A percentile compares a stretch with the other conserved stretches of the same genome.
These are phyloP conservation scores for Diaporthe sp. DNA, from an alignment of 2,329 filamentous ascomycete genomes.

Conservation along the genomic window DNA sequence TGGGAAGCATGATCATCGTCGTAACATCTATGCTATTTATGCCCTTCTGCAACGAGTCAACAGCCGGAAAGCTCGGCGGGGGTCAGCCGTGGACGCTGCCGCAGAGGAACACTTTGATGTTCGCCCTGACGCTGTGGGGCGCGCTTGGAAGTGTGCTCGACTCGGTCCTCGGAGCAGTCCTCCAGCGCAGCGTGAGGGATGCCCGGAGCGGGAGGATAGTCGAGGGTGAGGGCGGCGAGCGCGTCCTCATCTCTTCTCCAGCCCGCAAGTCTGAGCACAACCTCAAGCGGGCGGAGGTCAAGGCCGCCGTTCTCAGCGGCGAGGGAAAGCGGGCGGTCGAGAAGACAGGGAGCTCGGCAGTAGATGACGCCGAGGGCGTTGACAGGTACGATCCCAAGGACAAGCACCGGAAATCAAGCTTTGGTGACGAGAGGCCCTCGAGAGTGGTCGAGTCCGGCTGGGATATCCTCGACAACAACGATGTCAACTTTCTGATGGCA, in stretches of 20 bases:
- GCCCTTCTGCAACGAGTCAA: slow-evolving; percentile 73
- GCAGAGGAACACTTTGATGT: slow-evolving; percentile 63
- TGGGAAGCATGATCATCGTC: slow-evolving; percentile 81
- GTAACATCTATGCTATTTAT: slow-evolving; percentile 75
- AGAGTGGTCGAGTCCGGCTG: slow-evolving; percentile 74
- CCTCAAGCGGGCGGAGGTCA: slow-evolving; percentile 55
- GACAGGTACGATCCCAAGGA: slow-evolving; percentile 64
- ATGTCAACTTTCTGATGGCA: slow-evolving; percentile 95
- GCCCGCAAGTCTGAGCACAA: slow-evolving; percentile 48
- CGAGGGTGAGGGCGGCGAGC: slow-evolving; percentile 79
- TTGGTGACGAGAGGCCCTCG: slow-evolving; percentile 71
- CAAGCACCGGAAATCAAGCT: slow-evolving; percentile 65
- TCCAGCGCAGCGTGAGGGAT: slow-evolving; percentile 91
- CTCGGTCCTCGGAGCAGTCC: slow-evolving; percentile 85
- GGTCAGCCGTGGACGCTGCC: slow-evolving; percentile 63
- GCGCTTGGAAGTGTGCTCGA: slow-evolving; percentile 86
- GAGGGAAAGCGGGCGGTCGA: slow-evolving; percentile 61
- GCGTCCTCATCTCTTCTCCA: slow-evolving; percentile 48
- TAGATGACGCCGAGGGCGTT: slow-evolving; percentile 51
- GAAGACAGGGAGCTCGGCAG: slow-evolving; percentile 47
- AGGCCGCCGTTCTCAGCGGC: slow-evolving; percentile 58
- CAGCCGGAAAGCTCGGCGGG: slow-evolving; percentile 55
- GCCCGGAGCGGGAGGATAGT: slow-evolving; percentile 87
- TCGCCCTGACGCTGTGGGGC: slow-evolving; percentile 79
- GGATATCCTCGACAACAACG: slow-evolving; percentile 93